These are phyloP conservation scores for Solanum chilense DNA, from an alignment of 257 asterid genomes.

Conservation along the genomic window DNA sequence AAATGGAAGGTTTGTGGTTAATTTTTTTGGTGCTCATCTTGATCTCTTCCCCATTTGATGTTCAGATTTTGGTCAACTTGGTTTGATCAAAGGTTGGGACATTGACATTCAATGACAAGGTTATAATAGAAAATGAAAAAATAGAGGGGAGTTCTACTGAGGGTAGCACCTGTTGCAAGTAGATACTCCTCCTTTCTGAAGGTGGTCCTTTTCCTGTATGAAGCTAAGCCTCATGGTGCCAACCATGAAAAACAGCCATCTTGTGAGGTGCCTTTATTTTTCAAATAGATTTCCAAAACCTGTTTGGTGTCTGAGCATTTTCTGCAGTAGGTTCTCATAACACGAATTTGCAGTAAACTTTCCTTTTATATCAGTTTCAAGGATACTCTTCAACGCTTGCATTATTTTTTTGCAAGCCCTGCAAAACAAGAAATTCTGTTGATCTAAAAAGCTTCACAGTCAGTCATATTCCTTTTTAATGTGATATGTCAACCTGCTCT, in stretches of 20 bases:
- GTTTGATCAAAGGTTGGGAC: not conserved
- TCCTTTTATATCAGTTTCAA: not conserved
- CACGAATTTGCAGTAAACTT: not conserved
- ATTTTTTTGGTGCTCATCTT: not conserved
- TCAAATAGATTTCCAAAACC: not conserved
- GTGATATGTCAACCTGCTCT: not conserved
- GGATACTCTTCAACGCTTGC: not conserved
- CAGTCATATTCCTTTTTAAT: not conserved
- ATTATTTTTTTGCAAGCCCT: not conserved
- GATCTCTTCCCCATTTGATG: not conserved
- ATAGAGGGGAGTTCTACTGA: not conserved
- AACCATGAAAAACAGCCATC: not conserved
- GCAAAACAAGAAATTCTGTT: not conserved
- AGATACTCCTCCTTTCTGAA: not conserved
- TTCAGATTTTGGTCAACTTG: not conserved
- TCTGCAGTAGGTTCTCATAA: not conserved
- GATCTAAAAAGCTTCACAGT: not conserved
- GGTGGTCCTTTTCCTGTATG: not conserved
- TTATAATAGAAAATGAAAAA: not conserved
- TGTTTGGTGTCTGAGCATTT: not conserved
- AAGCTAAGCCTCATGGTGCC: not conserved
- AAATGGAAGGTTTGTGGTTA: conserved; percentile 68
- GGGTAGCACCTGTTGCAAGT: not conserved
- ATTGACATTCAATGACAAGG: not conserved
- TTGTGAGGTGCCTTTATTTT: not conserved